Base-by-base conservation (phyloP, 164 flowering plant species). In the Tetracentron sinense region DNA sequence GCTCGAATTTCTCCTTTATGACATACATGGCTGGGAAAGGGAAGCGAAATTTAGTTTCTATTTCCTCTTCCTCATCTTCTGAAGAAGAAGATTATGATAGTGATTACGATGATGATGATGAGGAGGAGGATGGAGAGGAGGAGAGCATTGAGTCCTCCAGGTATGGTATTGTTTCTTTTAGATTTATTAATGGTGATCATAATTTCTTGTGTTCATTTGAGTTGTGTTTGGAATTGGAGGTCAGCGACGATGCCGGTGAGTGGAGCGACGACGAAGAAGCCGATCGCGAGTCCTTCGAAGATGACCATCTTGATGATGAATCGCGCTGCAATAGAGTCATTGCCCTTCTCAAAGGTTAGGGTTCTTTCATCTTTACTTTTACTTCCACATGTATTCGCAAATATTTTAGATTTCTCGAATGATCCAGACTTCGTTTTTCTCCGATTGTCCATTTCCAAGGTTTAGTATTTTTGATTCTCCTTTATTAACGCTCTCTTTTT, bases 281-380 rank as follows among this genome's bases (percentile, higher is more conserved):
- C 5, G 56, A 60, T 1, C 65, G 47, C 6, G 60, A 56, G 0
- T 67, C 67, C 31, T 59, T 63, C 8, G 46, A 29, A 6, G 70
- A 42, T 10, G 57, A 56, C 17, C 46, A 51, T 38, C 15, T 38
- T 0, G 75, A 77, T 23, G 70, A 74, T 16, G 77, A 74, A 12
- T 71, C 73, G 30, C 56, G 62, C 53, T 65, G 54, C 66, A 56
- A 64, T 26, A 71, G 30, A 64, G 73, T 74, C 56, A 29, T 65
- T 23, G 42, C 23, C 35, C 67, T 67, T 46, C 70, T 74, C n/a
- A 61, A 54, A 74, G 77, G 80, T 72, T 58, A 10, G 63, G 55
- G 29, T 65, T 61, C 44, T 55, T 19, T 3, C 10, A 27, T 64
- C n/a, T 51, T 62, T 49, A 10, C 53, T 49, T 21, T 49, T 1